These are phyloP conservation scores for Chaetomidium leptoderma DNA, from an alignment of 495 filamentous ascomycete species.

Conservation along the genomic window DNA sequence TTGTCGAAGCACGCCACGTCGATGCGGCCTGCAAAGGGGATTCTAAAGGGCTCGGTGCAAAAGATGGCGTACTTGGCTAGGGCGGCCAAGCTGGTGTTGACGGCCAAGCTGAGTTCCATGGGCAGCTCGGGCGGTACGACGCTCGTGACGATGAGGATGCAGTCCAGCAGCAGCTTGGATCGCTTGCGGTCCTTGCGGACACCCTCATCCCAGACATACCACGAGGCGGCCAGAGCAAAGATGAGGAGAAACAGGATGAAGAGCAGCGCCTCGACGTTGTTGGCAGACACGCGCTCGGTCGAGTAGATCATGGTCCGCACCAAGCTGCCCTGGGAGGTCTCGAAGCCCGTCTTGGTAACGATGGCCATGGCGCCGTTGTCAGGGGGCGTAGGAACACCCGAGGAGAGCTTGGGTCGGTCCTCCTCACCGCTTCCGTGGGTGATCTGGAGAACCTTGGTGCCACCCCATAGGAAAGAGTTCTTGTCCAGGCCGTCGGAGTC, in stretches of 20 bases:
- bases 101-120: conserved; percentile 95
- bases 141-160: conserved; percentile 93
- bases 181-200: conserved; percentile 89
- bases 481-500: conserved; percentile 93
- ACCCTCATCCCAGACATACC: conserved; percentile 99
- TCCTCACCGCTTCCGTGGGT: conserved; percentile 79
- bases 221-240: conserved; percentile 96
- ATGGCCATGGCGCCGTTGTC: conserved; percentile 93
- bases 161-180: conserved; percentile 95
- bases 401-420: conserved; percentile 58
- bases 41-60: conserved; percentile 99
- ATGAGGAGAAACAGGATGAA: conserved; percentile 97
- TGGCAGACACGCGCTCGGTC: conserved; percentile 95
- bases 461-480: conserved; percentile 91
- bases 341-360: conserved; percentile 95
- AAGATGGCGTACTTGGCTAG: conserved; percentile 94
- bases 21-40: conserved; percentile 91
- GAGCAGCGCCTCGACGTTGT: conserved; percentile 87
- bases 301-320: conserved; percentile 99
- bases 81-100: conserved; percentile 97
- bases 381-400: conserved; percentile 67
- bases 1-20: conserved; percentile 99
- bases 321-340: conserved; percentile 95
- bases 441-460: conserved; percentile 95
- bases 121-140: conserved; percentile 96